phyloP scores from a whole-genome alignment of 768 basidiomycete species.

The Crepidotus variabilis region DNA sequence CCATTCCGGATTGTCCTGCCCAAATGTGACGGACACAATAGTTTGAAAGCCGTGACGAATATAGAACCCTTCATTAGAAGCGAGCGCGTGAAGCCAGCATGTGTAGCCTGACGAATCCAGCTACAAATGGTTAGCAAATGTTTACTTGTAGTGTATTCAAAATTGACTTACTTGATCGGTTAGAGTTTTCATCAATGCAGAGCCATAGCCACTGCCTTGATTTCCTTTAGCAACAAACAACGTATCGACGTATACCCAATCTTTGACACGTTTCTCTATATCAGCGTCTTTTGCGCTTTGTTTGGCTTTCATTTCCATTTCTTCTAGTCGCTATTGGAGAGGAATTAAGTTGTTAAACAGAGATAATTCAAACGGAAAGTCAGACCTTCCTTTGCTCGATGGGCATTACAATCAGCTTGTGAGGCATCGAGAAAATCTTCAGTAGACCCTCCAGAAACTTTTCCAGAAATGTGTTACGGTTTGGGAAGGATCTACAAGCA shows the following conservation, averaged over 20 bases:
- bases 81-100: slow-evolving; percentile 25
- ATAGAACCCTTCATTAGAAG: slow-evolving; percentile 21
- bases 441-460: background rate
- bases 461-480: background rate
- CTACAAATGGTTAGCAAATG: slow-evolving; percentile 9
- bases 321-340: slow-evolving; percentile 14
- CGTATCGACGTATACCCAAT: slow-evolving; percentile 26
- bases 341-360: background rate
- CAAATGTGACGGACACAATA: slow-evolving; percentile 17
- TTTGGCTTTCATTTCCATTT: slow-evolving; percentile 14
- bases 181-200: slow-evolving; percentile 23
- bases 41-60: slow-evolving; percentile 22
- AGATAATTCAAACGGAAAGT: background rate
- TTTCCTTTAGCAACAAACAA: slow-evolving; percentile 23
- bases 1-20: too few species aligned
- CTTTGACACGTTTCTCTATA: slow-evolving; percentile 19
- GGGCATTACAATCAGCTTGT: background rate
- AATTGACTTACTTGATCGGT: slow-evolving; percentile 18
- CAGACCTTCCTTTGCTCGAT: slow-evolving; percentile 13
- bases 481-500: background rate
- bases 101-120: slow-evolving; percentile 23
- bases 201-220: slow-evolving; percentile 28
- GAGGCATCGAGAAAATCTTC: background rate
- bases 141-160: background rate
- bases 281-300: background rate